Evolutionary conservation across 1,139 yeast genomes (phyloP).

Genomic region (Geotrichum cucujoidarum): DNA sequence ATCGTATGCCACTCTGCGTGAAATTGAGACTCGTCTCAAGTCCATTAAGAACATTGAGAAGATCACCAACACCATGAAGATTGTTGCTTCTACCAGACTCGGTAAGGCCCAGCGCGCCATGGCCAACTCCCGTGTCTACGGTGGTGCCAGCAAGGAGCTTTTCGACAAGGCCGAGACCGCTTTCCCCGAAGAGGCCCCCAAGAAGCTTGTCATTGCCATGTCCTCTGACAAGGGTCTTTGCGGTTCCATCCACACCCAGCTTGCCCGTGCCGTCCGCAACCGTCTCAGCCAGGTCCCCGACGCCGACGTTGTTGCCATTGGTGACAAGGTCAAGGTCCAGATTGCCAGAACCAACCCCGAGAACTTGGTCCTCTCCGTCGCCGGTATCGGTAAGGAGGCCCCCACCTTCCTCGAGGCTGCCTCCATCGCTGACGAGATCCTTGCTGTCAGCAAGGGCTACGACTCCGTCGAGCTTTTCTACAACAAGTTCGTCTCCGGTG

Average conservation of each 20-base stretch:
- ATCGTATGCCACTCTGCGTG: slow-evolving; percentile 97
- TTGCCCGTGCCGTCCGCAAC: slow-evolving; percentile 80
- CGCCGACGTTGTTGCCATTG: slow-evolving; percentile 81
- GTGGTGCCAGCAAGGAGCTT: slow-evolving; percentile 73
- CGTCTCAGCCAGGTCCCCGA: slow-evolving; percentile 59
- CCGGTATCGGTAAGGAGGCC: slow-evolving; percentile 93
- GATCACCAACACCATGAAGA: slow-evolving; percentile 98
- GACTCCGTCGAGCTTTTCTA: slow-evolving; percentile 74
- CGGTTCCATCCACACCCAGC: slow-evolving; percentile 95
- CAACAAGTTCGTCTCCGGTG: slow-evolving; percentile 84
- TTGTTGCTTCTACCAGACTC: slow-evolving; percentile 97
- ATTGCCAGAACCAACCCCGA: slow-evolving; percentile 75
- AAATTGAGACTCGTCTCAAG: slow-evolving; percentile 95
- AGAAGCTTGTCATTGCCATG: slow-evolving; percentile 72
- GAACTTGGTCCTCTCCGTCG: slow-evolving; percentile 67
- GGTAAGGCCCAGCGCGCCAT: slow-evolving; percentile 95
- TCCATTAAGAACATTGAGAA: slow-evolving; percentile 97
- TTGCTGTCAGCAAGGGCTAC: slow-evolving; percentile 52
- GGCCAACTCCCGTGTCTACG: slow-evolving; percentile 82
- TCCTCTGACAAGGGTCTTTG: slow-evolving; percentile 98
- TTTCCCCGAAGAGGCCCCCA: slow-evolving; percentile 43
- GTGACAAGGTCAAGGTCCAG: slow-evolving; percentile 92
- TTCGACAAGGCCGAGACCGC: slow-evolving; percentile 75
- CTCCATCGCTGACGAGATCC: slow-evolving; percentile 79
- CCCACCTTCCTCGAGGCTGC: slow-evolving; percentile 92